Percentiles rank a stretch among this genome's conserved stretches.
These are phyloP conservation scores for Nemania sp. DNA, from an alignment of 2,329 filamentous ascomycete genomes.

Conservation along the genomic window DNA sequence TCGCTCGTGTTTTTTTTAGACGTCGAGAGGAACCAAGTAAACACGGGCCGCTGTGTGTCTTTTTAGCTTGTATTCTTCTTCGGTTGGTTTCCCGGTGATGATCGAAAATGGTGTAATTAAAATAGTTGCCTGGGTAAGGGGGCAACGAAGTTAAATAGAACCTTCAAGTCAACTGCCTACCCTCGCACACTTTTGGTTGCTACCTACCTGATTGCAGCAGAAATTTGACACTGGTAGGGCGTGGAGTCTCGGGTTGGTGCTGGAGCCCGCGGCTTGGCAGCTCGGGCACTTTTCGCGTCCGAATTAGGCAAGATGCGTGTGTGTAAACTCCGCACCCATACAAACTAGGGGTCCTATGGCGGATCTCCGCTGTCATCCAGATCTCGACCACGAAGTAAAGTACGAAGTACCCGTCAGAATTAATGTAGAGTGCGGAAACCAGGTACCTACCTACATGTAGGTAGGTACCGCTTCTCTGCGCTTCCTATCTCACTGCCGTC, in stretches of 20 bases:
- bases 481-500: too few species aligned
- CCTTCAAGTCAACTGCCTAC: too few species aligned
- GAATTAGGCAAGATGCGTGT: neutral
- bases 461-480: too few species aligned
- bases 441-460: too few species aligned
- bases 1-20: too few species aligned
- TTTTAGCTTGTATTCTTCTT: neutral
- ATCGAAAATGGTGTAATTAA: neutral
- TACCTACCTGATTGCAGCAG: neutral
- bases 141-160: neutral
- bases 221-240: neutral
- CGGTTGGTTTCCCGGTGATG: neutral
- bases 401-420: neutral
- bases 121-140: neutral
- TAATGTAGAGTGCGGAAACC: neutral
- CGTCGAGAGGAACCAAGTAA: too few species aligned
- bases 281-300: neutral
- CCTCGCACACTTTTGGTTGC: too few species aligned
- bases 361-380: constrained; percentile 12
- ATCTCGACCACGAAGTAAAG: too few species aligned
- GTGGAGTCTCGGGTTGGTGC: constrained; percentile 13
- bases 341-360: neutral
- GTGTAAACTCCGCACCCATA: neutral
- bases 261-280: constrained; percentile 9
- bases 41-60: neutral